These are phyloP conservation scores for Coleophoma cylindrospora DNA, from an alignment of 2,329 filamentous ascomycete species.

Conservation along the genomic window DNA sequence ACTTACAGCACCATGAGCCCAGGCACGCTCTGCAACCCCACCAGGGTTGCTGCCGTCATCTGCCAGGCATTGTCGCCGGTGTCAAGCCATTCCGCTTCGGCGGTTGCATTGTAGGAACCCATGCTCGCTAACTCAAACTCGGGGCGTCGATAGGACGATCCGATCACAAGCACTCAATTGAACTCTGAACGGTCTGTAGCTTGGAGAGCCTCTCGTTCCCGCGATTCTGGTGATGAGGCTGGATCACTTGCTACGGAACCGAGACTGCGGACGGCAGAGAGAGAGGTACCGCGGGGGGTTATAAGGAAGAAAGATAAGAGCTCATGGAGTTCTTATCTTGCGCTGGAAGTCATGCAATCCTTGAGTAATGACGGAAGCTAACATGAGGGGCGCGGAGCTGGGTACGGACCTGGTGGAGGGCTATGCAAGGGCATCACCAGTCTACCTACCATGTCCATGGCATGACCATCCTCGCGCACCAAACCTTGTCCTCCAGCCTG, in stretches of 20 bases:
- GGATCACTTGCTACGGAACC: background rate
- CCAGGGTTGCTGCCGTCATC: conserved; percentile 42
- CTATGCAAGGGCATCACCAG: too few species aligned
- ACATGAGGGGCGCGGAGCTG: conserved; percentile 2
- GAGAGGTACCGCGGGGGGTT: background rate
- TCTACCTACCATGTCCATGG: too few species aligned
- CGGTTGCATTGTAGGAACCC: conserved; percentile 6
- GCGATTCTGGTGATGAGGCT: background rate
- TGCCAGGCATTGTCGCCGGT: conserved; percentile 48
- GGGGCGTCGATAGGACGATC: background rate
- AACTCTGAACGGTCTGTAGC: too few species aligned
- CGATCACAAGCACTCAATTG: too few species aligned
- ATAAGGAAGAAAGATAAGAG: conserved; percentile 3
- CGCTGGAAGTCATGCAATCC: conserved; percentile 1
- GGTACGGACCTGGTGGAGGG: background rate
- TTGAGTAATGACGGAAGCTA: conserved; percentile 11
- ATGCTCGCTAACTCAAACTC: background rate
- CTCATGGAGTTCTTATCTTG: conserved; percentile 7
- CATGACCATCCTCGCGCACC: too few species aligned
- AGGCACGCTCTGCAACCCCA: conserved; percentile 43
- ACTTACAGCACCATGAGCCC: conserved; percentile 38
- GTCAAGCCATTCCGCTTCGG: conserved; percentile 26
- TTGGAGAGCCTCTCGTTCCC: too few species aligned
- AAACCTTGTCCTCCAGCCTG: too few species aligned
- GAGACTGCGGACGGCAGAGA: background rate